Conservation (phyloP, 352 stramenopile genomes). For the Globisporangium okanoganense region DNA sequence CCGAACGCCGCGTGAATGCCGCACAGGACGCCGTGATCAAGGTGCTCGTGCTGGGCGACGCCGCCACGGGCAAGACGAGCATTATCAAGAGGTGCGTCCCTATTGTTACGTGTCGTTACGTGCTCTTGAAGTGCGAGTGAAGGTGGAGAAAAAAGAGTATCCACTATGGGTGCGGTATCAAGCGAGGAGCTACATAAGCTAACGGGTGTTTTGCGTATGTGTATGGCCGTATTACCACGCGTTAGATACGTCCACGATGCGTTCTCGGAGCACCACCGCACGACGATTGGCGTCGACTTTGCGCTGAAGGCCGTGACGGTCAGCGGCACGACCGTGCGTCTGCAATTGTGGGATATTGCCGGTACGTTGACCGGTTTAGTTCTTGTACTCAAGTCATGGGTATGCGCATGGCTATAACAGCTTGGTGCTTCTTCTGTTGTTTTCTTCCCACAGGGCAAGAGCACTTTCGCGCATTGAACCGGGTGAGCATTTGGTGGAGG, state of each 20-base stretch:
- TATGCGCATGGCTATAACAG: background rate
- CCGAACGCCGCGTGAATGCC: slow-evolving; percentile 61
- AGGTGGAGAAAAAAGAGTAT: slow-evolving; percentile 2
- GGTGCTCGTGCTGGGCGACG: slow-evolving; percentile 88
- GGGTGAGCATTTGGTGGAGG: slow-evolving; percentile 31
- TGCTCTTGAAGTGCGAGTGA: background rate
- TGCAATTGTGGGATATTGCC: slow-evolving; percentile 95
- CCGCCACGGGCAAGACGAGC: slow-evolving; percentile 90
- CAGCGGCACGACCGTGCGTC: slow-evolving; percentile 79
- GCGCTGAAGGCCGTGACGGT: slow-evolving; percentile 88
- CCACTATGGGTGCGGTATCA: background rate
- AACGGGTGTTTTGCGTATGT: background rate
- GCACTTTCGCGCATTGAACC: slow-evolving; percentile 91
- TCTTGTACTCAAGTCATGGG: background rate
- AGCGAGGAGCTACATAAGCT: background rate
- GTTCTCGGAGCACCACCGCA: slow-evolving; percentile 91
- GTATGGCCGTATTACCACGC: background rate
- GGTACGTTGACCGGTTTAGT: slow-evolving; percentile 17
- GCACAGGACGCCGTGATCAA: slow-evolving; percentile 90
- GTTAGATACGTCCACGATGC: slow-evolving; percentile 86
- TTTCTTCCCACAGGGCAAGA: slow-evolving; percentile 64
- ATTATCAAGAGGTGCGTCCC: slow-evolving; percentile 89
- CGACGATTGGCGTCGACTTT: slow-evolving; percentile 93
- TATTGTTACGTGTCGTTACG: background rate
- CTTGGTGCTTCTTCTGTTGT: background rate